phyloP scores from a whole-genome alignment of 306 rosid species.

The Ammopiptanthus mongolicus region DNA sequence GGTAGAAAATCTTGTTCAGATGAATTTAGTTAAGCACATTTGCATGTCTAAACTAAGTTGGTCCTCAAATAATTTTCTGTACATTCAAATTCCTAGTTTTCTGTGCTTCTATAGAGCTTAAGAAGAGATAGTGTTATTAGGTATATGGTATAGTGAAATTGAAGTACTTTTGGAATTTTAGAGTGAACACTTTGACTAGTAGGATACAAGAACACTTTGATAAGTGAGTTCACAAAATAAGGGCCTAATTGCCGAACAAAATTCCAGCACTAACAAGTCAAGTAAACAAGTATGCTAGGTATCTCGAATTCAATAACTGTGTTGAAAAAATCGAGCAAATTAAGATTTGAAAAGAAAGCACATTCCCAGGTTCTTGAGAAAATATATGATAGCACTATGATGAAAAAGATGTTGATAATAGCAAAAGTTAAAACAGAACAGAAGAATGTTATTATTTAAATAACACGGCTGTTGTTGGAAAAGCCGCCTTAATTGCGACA shows the following conservation, averaged over 20 bases:
- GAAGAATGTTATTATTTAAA: not conserved
- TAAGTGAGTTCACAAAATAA: not conserved
- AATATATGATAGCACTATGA: not conserved
- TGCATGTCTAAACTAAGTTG: not conserved
- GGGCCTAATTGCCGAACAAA: not conserved
- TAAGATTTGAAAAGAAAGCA: not conserved
- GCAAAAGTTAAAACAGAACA: not conserved
- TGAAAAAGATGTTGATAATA: not conserved
- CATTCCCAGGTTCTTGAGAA: not conserved
- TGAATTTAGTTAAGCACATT: not conserved
- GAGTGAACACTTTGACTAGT: not conserved
- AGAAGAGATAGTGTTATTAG: not conserved
- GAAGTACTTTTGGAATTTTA: not conserved
- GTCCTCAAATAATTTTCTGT: not conserved
- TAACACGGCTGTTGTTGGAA: no score
- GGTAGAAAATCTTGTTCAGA: not conserved
- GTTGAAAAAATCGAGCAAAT: not conserved
- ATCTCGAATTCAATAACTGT: not conserved
- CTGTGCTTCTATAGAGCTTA: not conserved
- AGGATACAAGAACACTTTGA: no score
- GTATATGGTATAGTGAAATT: not conserved
- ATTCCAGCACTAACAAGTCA: not conserved
- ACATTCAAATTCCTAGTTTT: not conserved
- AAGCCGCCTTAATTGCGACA: no score
- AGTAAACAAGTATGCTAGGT: not conserved